A percentile compares a stretch with the other conserved stretches of the same genome.
phyloP scores from a whole-genome alignment of 176 grass and related monocot genomes.

The Puccinellia tenuiflora region DNA sequence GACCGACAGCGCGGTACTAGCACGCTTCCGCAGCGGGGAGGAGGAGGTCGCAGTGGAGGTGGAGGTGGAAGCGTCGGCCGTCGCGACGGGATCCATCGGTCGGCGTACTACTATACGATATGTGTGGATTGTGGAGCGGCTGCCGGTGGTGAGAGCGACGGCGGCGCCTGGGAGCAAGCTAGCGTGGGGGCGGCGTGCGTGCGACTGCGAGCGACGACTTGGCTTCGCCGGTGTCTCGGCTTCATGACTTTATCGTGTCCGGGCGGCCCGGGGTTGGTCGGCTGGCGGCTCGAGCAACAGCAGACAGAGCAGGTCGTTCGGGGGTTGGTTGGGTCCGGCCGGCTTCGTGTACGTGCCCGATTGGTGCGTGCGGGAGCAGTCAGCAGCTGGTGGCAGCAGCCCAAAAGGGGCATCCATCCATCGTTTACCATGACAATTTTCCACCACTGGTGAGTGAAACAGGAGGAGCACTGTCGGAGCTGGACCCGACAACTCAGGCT shows the following conservation, averaged over 20 bases:
- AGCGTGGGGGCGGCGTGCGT: not conserved
- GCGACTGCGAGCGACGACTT: not conserved
- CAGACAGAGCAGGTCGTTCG: not conserved
- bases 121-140: too few relatives aligned
- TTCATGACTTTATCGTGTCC: not conserved
- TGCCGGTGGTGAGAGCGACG: constrained; percentile 19
- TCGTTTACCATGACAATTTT: too few relatives aligned
- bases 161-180: constrained; percentile 10
- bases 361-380: too few relatives aligned
- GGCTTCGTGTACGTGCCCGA: too few relatives aligned
- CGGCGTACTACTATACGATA: too few relatives aligned
- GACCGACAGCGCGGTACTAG: not conserved
- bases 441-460: too few relatives aligned
- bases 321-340: not conserved
- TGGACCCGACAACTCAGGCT: too few relatives aligned
- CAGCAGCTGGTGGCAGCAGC: too few relatives aligned
- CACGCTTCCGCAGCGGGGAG: constrained; percentile 20
- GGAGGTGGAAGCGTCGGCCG: not conserved
- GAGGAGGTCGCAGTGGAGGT: not conserved
- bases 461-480: too few relatives aligned
- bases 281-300: not conserved
- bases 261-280: not conserved
- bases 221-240: not conserved
- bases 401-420: too few relatives aligned
- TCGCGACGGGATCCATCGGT: constrained; percentile 28